Conservation (phyloP, 2,329 filamentous ascomycete species). For the Blastomyces percursus region DNA sequence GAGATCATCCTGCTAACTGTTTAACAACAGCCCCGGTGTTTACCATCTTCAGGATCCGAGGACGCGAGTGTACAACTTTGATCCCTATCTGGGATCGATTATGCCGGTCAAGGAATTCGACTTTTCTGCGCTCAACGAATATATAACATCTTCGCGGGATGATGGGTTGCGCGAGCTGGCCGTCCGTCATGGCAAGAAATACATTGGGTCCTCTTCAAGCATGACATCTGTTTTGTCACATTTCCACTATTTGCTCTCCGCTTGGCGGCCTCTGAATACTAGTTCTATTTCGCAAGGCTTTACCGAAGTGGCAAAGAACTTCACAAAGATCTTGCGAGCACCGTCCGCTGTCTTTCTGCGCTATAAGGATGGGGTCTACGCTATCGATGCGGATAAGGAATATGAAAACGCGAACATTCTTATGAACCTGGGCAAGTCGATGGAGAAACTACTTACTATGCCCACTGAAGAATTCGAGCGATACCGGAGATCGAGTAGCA, state of each 20-base stretch:
- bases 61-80: slow-evolving; percentile 88
- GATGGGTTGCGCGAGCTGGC: slow-evolving; percentile 58
- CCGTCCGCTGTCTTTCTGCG: slow-evolving; percentile 74
- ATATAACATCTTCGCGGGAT: slow-evolving; percentile 87
- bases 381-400: slow-evolving; percentile 92
- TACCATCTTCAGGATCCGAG: slow-evolving; percentile 83
- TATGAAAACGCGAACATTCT: slow-evolving; percentile 76
- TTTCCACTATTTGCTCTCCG: slow-evolving; percentile 83
- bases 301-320: slow-evolving; percentile 48
- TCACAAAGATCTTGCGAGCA: slow-evolving; percentile 59
- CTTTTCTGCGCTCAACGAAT: slow-evolving; percentile 72
- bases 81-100: slow-evolving; percentile 83
- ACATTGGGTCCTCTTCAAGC: slow-evolving; percentile 90
- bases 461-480: slow-evolving; percentile 74
- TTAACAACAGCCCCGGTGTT: slow-evolving; percentile 53
- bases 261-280: slow-evolving; percentile 64
- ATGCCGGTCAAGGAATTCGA: slow-evolving; percentile 93
- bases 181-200: slow-evolving; percentile 57
- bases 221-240: slow-evolving; percentile 83
- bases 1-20: slow-evolving; percentile 6
- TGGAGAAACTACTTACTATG: slow-evolving; percentile 88
- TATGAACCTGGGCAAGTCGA: slow-evolving; percentile 84
- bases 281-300: slow-evolving; percentile 59
- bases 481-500: slow-evolving; percentile 59
- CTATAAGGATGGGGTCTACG: slow-evolving; percentile 75